Conservation (phyloP, 78 protist species). For the Salpingoeca rosetta region DNA sequence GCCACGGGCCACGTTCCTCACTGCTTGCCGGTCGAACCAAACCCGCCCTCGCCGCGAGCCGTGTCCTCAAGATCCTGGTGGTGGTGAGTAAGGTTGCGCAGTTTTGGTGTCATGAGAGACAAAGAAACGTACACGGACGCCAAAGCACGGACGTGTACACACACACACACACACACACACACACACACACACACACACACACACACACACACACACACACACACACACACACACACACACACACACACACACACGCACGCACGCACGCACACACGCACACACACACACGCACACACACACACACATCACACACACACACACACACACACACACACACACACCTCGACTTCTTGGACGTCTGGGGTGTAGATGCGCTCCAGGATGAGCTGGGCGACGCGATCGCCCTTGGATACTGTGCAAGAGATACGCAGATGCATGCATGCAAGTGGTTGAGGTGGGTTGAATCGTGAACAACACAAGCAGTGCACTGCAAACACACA, state of each 20-base stretch:
- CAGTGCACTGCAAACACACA: background rate
- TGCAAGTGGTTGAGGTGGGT: no score
- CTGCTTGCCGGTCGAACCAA: conserved; percentile 54
- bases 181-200: background rate
- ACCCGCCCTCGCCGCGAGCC: conserved; percentile 55
- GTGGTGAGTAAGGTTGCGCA: no score
- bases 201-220: background rate
- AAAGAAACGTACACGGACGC: background rate
- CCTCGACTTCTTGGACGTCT: conserved; percentile 39
- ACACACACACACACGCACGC: background rate
- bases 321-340: no score
- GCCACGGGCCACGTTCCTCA: no score
- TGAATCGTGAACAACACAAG: background rate
- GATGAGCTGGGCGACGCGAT: conserved; percentile 65
- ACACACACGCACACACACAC: background rate
- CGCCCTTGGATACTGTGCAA: conserved; percentile 31
- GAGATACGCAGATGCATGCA: no score
- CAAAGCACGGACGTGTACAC: background rate
- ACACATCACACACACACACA: no score
- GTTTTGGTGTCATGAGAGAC: no score
- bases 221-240: background rate
- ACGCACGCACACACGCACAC: background rate
- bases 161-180: no score
- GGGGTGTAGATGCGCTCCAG: conserved; percentile 48
- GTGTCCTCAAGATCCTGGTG: conserved; percentile 38